phyloP scores from a whole-genome alignment of 2,329 filamentous ascomycete genomes.

The Claviceps cyperi region DNA sequence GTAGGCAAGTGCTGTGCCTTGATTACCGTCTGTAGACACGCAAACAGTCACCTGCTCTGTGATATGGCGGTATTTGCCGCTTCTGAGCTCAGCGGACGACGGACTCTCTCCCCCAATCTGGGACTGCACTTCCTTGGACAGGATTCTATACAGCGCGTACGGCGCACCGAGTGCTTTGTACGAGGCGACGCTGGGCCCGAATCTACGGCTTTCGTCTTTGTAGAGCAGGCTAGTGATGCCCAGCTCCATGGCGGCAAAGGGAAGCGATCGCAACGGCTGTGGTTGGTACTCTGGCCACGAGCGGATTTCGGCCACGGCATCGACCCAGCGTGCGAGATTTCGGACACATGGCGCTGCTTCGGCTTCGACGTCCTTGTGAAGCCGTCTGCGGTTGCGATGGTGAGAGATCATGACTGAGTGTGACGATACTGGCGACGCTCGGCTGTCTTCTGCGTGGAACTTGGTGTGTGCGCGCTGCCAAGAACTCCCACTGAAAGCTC shows the following conservation, averaged over 20 bases:
- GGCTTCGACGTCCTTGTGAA: neutral
- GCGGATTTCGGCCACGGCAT: slow-evolving; percentile 6
- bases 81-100: slow-evolving; percentile 4
- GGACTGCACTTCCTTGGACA: slow-evolving; percentile 4
- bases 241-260: slow-evolving; percentile 3
- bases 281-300: slow-evolving; percentile 8
- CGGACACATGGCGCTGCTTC: slow-evolving; percentile 3
- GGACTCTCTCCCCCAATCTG: slow-evolving; percentile 1
- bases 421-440: neutral
- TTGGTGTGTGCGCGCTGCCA: neutral
- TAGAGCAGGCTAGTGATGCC: slow-evolving; percentile 4
- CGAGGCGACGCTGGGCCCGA: slow-evolving; percentile 5
- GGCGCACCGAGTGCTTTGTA: slow-evolving; percentile 9
- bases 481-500: neutral
- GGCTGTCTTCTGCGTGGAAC: neutral
- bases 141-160: slow-evolving; percentile 8
- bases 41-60: slow-evolving; percentile 7
- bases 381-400: neutral
- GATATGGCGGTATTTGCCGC: slow-evolving; percentile 5
- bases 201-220: slow-evolving; percentile 9
- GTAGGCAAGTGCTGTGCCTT: slow-evolving; percentile 7
- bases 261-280: slow-evolving; percentile 5
- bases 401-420: neutral
- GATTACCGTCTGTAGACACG: slow-evolving; percentile 9
- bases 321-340: slow-evolving; percentile 6